These are phyloP conservation scores for Crucibulum laeve DNA, from an alignment of 768 basidiomycete genomes.

Conservation along the genomic window DNA sequence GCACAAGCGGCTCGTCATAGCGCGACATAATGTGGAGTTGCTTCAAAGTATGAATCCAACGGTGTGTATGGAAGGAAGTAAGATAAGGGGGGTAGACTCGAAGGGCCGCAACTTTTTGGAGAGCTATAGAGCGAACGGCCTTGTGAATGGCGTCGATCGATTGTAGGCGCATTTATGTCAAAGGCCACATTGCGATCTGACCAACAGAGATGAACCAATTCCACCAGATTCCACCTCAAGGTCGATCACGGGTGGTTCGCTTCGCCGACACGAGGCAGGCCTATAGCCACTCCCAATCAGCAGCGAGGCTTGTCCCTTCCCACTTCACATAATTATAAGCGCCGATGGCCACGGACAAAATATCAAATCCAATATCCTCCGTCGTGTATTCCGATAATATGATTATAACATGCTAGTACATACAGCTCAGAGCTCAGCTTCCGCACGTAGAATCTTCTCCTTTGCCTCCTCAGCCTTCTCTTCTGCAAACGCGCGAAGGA, in stretches of 20 bases:
- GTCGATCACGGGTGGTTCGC: conserved; percentile 25
- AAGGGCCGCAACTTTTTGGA: no score
- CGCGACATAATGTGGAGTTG: no score
- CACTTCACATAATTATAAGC: not conserved
- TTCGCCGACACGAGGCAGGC: conserved; percentile 24
- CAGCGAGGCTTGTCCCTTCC: conserved; percentile 9
- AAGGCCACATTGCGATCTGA: no score
- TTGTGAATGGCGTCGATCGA: not conserved
- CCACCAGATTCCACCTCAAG: conserved; percentile 10
- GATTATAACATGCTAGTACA: not conserved
- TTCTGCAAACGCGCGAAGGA: conserved; percentile 60
- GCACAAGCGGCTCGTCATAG: conserved; percentile 10
- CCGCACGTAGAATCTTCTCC: conserved; percentile 29
- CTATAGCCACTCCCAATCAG: conserved; percentile 1
- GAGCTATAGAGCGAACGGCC: no score
- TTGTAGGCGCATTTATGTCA: not conserved
- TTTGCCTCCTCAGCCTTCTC: conserved; percentile 32
- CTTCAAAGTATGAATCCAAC: no score
- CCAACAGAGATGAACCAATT: no score
- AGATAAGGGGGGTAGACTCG: no score
- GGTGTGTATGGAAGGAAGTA: no score
- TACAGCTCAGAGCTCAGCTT: conserved; percentile 39
- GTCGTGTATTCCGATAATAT: conserved; percentile 2
- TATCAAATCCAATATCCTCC: no score
- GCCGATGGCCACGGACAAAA: conserved; percentile 1